Evolutionary conservation across 805 yeast species (phyloP), one percentile per base, ranked within the genome.

Genomic region (Suhomyces tanzawaensis): DNA sequence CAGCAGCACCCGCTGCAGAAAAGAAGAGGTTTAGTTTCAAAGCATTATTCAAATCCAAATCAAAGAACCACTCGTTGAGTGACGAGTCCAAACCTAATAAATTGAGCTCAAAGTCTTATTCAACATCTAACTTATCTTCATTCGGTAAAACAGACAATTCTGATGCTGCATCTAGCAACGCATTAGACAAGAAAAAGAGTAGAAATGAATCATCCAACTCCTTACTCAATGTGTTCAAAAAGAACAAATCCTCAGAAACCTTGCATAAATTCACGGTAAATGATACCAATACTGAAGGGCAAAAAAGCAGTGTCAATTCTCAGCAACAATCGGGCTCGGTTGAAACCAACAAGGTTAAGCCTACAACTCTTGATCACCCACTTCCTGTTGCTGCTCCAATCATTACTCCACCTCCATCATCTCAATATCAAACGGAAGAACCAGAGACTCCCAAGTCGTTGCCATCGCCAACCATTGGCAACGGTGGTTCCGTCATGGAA

Each of bases 21-120:
- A 51, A 54, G 49, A 62, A 64, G 36, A 60, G 59, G 41, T 69
- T 69, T 41, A 62, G 70, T 29, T 63, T 69, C 52, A 60, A 57
- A 32, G 55, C 65, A 2, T 52, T 69, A 19, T 68, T 69, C 52
- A 66, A 61, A 42, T 57, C 58, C 43, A 66, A 58, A 42, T 58
- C 68, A 2, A 65, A 60, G 39, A 49, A 40, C 37, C 66, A 60
- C 36, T 47, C 59, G 5, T 44, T 53, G 23, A 48, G 42, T 32
- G 49, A 45, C 3, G 35, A 18, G 7, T 17, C 30, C 8, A 28
- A 36, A 14, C 31, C 46, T 1, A 30, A 33, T 15, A 52, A 52
- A 34, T 15, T 57, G 23, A 42, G 45, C 19, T 45, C 60, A 4
- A 62, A 58, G 40, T 60, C 68, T 7, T 53, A 42, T 28, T 58